A percentile compares a stretch with the other conserved stretches of the same genome.
Conservation (phyloP, 352 stramenopile species). For the Phytopythium litorale region DNA sequence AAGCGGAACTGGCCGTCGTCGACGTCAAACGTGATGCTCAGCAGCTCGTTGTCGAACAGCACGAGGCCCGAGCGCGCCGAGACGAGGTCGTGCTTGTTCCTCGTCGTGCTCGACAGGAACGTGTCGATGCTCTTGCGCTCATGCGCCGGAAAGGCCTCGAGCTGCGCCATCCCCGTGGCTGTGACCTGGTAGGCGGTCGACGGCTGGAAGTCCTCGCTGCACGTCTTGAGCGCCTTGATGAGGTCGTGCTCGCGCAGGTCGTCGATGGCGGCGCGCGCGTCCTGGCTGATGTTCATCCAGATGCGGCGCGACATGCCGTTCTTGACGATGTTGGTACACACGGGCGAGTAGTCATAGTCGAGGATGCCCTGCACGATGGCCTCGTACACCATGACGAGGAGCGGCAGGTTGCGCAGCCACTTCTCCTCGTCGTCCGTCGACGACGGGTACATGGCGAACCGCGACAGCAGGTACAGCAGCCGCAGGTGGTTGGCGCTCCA, state of each 20-base stretch:
- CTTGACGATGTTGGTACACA: slow-evolving; percentile 94
- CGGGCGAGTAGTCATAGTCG: slow-evolving; percentile 96
- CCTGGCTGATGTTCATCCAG: slow-evolving; percentile 95
- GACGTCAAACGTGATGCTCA: slow-evolving; percentile 91
- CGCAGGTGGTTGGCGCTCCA: slow-evolving; percentile 92
- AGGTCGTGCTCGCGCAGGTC: slow-evolving; percentile 94
- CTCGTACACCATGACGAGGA: slow-evolving; percentile 97
- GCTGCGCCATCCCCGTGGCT: slow-evolving; percentile 28
- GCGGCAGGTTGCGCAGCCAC: slow-evolving; percentile 94
- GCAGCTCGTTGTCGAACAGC: slow-evolving; percentile 86
- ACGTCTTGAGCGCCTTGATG: slow-evolving; percentile 94
- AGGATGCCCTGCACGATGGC: slow-evolving; percentile 92
- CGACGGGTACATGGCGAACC: slow-evolving; percentile 92
- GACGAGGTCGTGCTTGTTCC: slow-evolving; percentile 18
- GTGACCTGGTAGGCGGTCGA: slow-evolving; percentile 94
- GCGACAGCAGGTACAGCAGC: slow-evolving; percentile 94
- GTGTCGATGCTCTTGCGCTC: slow-evolving; percentile 59
- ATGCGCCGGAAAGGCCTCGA: slow-evolving; percentile 28
- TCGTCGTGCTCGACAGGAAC: slow-evolving; percentile 39
- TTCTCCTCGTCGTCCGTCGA: slow-evolving; percentile 91
- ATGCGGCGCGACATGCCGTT: slow-evolving; percentile 77
- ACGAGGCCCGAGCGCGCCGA: slow-evolving; percentile 83
- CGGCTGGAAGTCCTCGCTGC: slow-evolving; percentile 92
- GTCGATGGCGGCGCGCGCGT: slow-evolving; percentile 95
- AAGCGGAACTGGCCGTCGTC: slow-evolving; percentile 89